These are phyloP conservation scores for Xenoacremonium recifei DNA, from an alignment of 2,329 filamentous ascomycete species.

Conservation along the genomic window DNA sequence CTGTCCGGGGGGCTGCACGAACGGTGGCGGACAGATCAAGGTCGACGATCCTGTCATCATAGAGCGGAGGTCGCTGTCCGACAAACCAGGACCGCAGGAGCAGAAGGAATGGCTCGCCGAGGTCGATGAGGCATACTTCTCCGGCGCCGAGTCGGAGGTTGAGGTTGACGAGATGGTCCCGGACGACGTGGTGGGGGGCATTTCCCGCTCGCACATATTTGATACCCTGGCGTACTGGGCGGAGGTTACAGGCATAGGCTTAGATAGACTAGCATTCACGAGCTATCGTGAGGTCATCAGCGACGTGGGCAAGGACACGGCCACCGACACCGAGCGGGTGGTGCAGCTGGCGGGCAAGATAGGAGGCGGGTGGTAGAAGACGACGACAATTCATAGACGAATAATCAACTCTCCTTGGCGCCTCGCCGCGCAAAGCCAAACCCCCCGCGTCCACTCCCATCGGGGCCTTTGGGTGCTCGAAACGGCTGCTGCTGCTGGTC, in stretches of 20 bases:
- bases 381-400: constrained; percentile 26
- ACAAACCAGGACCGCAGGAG: constrained; percentile 69
- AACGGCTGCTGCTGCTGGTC: constrained; percentile 68
- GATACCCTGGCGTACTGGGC: constrained; percentile 76
- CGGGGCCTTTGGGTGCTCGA: constrained; percentile 74
- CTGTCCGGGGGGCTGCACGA: constrained; percentile 97
- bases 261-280: constrained; percentile 76
- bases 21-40: constrained; percentile 94
- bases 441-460: constrained; percentile 71
- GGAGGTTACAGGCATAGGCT: constrained; percentile 63
- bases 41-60: constrained; percentile 70
- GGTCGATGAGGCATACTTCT: constrained; percentile 90
- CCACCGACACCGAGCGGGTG: constrained; percentile 73
- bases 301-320: constrained; percentile 79
- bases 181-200: constrained; percentile 56
- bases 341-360: constrained; percentile 87
- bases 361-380: constrained; percentile 84
- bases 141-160: constrained; percentile 57
- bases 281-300: constrained; percentile 91
- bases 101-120: constrained; percentile 82
- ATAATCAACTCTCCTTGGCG: constrained; percentile 35
- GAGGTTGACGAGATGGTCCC: constrained; percentile 25
- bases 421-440: constrained; percentile 73
- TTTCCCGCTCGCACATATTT: constrained; percentile 65
- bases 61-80: constrained; percentile 44